These are phyloP conservation scores for Starmerella stellata DNA, from an alignment of 805 yeast species.

Conservation along the genomic window DNA sequence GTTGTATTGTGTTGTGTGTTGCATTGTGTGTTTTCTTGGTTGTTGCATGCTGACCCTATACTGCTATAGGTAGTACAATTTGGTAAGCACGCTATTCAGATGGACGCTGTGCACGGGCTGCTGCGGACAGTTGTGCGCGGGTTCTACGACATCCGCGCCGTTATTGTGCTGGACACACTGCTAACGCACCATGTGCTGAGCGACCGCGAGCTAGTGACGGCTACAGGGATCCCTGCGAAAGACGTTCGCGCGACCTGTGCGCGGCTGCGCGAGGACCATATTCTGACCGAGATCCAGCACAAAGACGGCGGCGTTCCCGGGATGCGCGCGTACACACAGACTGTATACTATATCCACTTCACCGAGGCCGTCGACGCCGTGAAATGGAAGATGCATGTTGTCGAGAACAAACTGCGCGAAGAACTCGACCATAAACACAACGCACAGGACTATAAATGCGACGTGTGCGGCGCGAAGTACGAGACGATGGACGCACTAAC, in stretches of 20 bases:
- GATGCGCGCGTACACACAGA: slow-evolving; percentile 52
- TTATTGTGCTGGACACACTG: slow-evolving; percentile 71
- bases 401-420: slow-evolving; percentile 60
- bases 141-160: slow-evolving; percentile 69
- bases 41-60: neutral
- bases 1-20: neutral
- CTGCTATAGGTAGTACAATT: neutral
- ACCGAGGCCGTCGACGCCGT: slow-evolving; percentile 90
- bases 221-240: slow-evolving; percentile 69
- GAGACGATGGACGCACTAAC: slow-evolving; percentile 79
- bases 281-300: slow-evolving; percentile 27
- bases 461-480: slow-evolving; percentile 63
- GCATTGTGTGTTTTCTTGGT: neutral
- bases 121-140: slow-evolving; percentile 69
- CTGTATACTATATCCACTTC: slow-evolving; percentile 71
- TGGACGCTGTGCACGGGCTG: slow-evolving; percentile 32
- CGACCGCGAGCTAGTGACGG: slow-evolving; percentile 73
- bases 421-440: slow-evolving; percentile 71
- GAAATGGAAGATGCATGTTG: slow-evolving; percentile 86
- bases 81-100: no score
- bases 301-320: slow-evolving; percentile 39
- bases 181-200: slow-evolving; percentile 74
- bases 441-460: slow-evolving; percentile 88
- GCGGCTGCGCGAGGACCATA: slow-evolving; percentile 63
- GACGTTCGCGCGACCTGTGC: slow-evolving; percentile 72